A percentile compares a stretch with the other conserved stretches of the same genome.
Conservation (phyloP, 1,284 basidiomycete genomes). For the Marasmius sp. region DNA sequence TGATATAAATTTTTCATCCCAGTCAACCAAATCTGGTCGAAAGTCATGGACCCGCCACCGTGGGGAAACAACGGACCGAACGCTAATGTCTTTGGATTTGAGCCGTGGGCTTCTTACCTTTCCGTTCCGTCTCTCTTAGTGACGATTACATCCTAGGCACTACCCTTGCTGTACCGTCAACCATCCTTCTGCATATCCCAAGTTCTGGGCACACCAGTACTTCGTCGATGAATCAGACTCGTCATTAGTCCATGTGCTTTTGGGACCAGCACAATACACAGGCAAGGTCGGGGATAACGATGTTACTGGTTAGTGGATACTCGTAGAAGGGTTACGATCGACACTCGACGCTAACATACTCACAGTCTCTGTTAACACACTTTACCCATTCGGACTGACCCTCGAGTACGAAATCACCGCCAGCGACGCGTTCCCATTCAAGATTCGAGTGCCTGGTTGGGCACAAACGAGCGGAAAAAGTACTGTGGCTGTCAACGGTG, state of each 20-base stretch:
- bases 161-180: slow-evolving; percentile 43
- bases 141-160: slow-evolving; percentile 24
- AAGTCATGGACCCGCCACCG: slow-evolving; percentile 34
- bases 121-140: background rate
- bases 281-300: slow-evolving; percentile 29
- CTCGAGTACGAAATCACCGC: slow-evolving; percentile 34
- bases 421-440: slow-evolving; percentile 29
- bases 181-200: slow-evolving; percentile 37
- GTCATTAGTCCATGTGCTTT: slow-evolving; percentile 33
- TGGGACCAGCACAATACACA: slow-evolving; percentile 35
- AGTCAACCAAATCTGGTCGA: slow-evolving; percentile 42
- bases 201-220: slow-evolving; percentile 41
- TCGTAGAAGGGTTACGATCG: background rate
- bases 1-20: background rate
- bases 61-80: slow-evolving; percentile 36
- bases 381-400: slow-evolving; percentile 36
- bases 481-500: slow-evolving; percentile 31
- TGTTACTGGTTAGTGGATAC: slow-evolving; percentile 26
- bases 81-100: slow-evolving; percentile 41
- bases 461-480: slow-evolving; percentile 29
- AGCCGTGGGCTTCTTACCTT: slow-evolving; percentile 27
- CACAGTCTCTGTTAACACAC: slow-evolving; percentile 30
- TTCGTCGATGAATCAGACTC: slow-evolving; percentile 26
- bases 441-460: slow-evolving; percentile 36
- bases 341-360: background rate